Evolutionary conservation across 2,329 filamentous ascomycete species (phyloP).

Genomic region (Apiospora sp.): DNA sequence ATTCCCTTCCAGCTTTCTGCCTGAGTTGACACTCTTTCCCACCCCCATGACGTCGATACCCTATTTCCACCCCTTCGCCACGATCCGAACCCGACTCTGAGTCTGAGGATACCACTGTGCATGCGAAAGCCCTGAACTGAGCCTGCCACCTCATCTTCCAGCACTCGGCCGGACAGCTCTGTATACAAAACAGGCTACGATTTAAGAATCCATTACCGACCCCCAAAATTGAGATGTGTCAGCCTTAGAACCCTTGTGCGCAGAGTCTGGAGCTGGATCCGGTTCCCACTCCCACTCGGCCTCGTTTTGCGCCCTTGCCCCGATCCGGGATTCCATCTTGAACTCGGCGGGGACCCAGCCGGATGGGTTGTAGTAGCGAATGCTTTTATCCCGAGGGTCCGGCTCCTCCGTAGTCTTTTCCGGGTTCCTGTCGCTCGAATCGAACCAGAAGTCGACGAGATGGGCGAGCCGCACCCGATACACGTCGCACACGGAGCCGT

Average conservation of each 20-base stretch:
- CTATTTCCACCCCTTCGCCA: no score
- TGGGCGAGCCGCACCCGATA: conserved; percentile 2
- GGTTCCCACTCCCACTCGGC: background rate
- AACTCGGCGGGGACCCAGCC: background rate
- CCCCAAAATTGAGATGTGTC: background rate
- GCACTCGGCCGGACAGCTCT: background rate
- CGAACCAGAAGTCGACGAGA: background rate
- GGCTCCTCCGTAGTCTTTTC: background rate
- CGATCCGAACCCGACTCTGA: no score
- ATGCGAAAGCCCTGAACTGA: no score
- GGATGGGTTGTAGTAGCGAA: background rate
- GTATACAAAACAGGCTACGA: background rate
- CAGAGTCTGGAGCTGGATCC: background rate
- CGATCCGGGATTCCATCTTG: background rate
- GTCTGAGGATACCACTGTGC: no score
- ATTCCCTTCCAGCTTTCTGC: no score
- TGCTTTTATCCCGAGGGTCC: background rate
- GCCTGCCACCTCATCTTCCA: no score
- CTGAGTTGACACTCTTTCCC: no score
- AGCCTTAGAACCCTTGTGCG: background rate
- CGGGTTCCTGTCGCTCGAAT: background rate
- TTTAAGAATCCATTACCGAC: background rate
- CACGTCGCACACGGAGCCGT: background rate
- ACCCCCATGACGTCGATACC: no score
- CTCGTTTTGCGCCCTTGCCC: background rate